These are phyloP conservation scores for Leccinum barrowsii DNA, from an alignment of 768 basidiomycete genomes.

Conservation along the genomic window DNA sequence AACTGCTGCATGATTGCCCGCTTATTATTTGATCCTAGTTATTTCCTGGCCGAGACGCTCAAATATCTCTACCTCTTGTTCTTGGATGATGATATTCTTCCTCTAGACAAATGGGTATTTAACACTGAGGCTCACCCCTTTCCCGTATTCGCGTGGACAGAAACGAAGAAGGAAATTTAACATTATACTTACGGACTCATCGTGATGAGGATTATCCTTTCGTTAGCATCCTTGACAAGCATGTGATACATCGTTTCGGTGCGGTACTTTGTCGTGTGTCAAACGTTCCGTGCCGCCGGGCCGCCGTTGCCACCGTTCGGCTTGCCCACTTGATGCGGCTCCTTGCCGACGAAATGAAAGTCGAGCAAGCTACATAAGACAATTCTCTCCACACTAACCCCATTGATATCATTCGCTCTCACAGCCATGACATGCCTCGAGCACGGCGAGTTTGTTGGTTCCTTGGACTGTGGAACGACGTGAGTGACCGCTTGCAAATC, in stretches of 20 bases:
- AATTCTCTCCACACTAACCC: slow-evolving; percentile 1
- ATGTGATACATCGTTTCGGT: not conserved
- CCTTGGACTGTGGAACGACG: slow-evolving; percentile 95
- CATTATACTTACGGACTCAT: not conserved
- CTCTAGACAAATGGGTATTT: slow-evolving; percentile 55
- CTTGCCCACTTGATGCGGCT: no score
- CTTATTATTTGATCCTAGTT: slow-evolving; percentile 28
- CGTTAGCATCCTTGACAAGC: not conserved
- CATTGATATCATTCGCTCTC: not conserved
- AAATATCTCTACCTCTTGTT: slow-evolving; percentile 77
- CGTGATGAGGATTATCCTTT: not conserved
- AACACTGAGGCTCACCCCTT: slow-evolving; percentile 79
- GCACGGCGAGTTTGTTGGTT: slow-evolving; percentile 83
- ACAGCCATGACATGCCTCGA: slow-evolving; percentile 39
- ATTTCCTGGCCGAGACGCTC: slow-evolving; percentile 57
- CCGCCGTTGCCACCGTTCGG: not conserved
- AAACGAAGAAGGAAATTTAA: slow-evolving; percentile 45
- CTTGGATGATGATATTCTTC: slow-evolving; percentile 55
- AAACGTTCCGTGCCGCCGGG: not conserved
- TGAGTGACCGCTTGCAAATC: slow-evolving; percentile 36
- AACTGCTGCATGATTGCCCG: not conserved
- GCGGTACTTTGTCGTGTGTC: not conserved
- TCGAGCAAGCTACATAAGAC: slow-evolving; percentile 7
- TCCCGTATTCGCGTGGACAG: slow-evolving; percentile 64
- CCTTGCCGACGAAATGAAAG: not conserved